Base-by-base conservation (phyloP, 2,329 filamentous ascomycete genomes). In the Penicillium sp. region DNA sequence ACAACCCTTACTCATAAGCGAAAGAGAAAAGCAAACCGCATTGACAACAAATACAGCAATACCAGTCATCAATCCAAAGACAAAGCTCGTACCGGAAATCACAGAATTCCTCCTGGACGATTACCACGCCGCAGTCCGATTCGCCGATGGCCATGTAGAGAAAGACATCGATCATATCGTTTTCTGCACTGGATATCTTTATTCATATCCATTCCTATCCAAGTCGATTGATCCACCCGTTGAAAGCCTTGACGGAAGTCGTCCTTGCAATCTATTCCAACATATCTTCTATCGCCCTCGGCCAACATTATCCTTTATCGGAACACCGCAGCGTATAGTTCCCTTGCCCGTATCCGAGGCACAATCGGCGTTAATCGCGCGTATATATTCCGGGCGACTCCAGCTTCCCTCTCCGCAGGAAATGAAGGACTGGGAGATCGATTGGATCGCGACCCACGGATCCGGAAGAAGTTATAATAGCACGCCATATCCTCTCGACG, bases 101-200 rank as follows among this genome's bases (percentile, higher is more conserved):
- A 94, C 94, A 50, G 94, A 97, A 73, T 99, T 99, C 79, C 81
- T 99, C 24, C 97, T 99, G 77, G 94, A 99, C 70, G 94, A 99
- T 65, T 78, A 92, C 28, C 97, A 97, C 78, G 81, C 93, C 38
- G 97, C 99, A 94, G 96, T 99, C 66, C 89, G 94, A 43, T 96
- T 99, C 77, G 94, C 99, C 71, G 99, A 90, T 65, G 87, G 87
- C 2, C 78, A 77, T 0, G 67, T 87, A 9, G 88, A 91, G 66
- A 74, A 74, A 3, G 76, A 85, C 35, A 73, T 97, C 56, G 91
- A 96, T 66, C 82, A 84, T 1, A 76, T 97, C 6, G 70, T 97
- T 26, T 97, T 93, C 71, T 91, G 90, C 69, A 97, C 93, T 0
- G 93, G 93, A 0, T 97, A 95, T 65, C 83, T 95, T 57, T 96